phyloP scores from a whole-genome alignment of 352 stramenopile species.

The Phytophthora pini region DNA sequence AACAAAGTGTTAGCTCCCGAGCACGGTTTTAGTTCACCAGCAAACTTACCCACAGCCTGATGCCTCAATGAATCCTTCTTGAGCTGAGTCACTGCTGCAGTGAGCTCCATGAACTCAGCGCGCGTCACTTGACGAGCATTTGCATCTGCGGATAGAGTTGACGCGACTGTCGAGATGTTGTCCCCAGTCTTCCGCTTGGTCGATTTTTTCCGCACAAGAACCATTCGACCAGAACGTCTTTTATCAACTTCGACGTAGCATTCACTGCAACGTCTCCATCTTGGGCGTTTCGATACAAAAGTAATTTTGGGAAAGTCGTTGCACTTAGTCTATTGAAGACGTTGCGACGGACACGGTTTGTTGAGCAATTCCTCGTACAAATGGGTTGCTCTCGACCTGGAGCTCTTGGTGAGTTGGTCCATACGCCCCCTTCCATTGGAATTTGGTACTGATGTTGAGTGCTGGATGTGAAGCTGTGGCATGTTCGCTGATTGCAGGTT shows the following conservation, averaged over 20 bases:
- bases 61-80: conserved; percentile 54
- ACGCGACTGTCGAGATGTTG: conserved; percentile 11
- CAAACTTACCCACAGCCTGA: conserved; percentile 40
- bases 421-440: neutral
- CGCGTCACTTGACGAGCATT: conserved; percentile 59
- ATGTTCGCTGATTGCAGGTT: conserved; percentile 39
- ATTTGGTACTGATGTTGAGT: neutral
- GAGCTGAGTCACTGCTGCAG: conserved; percentile 46
- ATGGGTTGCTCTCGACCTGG: conserved; percentile 65
- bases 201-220: conserved; percentile 25
- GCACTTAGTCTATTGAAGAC: conserved; percentile 2
- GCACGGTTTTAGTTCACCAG: neutral
- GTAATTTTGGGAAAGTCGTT: conserved; percentile 20
- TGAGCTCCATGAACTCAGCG: conserved; percentile 70
- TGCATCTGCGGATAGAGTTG: conserved; percentile 38
- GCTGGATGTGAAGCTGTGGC: conserved; percentile 36
- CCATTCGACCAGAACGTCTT: conserved; percentile 9
- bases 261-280: conserved; percentile 11
- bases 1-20: neutral
- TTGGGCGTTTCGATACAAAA: conserved; percentile 19
- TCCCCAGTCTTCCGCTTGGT: conserved; percentile 27
- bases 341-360: conserved; percentile 1
- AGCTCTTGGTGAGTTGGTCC: conserved; percentile 39
- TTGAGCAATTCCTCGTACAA: neutral
- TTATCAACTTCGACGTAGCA: conserved; percentile 6